Percentiles rank a stretch among this genome's conserved stretches.
Conservation (phyloP, 306 rosid species). For the Ormosia semicastrata region DNA sequence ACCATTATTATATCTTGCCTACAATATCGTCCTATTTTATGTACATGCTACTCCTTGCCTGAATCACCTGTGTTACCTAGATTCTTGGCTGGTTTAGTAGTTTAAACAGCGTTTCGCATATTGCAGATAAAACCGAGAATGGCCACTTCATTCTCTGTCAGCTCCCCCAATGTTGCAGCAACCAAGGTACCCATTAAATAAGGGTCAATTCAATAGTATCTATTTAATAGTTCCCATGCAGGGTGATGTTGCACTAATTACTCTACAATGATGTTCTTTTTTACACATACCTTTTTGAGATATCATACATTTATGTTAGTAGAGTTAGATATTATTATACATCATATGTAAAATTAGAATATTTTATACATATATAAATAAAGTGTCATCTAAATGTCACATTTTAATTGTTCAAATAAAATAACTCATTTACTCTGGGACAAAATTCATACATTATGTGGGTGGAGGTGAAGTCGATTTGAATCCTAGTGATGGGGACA, state of each 20-base stretch:
- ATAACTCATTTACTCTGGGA: too few relatives aligned
- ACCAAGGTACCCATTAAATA: constrained; percentile 27
- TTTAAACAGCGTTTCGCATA: not conserved
- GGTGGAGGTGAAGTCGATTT: too few relatives aligned
- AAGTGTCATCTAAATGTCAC: too few relatives aligned
- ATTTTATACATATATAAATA: too few relatives aligned
- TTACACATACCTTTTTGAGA: too few relatives aligned
- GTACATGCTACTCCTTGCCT: not conserved
- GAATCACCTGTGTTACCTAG: not conserved
- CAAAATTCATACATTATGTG: too few relatives aligned
- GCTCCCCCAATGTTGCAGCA: constrained; percentile 18
- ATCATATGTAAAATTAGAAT: too few relatives aligned
- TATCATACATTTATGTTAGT: too few relatives aligned
- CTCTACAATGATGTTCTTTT: too few relatives aligned
- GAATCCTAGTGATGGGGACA: too few relatives aligned
- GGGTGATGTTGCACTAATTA: not conserved
- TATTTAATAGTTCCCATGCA: not conserved
- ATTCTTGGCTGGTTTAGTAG: not conserved
- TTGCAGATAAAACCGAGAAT: constrained; percentile 38
- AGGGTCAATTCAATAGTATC: not conserved
- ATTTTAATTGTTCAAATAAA: too few relatives aligned
- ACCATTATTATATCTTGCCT: not conserved
- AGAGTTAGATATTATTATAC: too few relatives aligned
- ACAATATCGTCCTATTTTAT: not conserved
- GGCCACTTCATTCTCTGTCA: constrained; percentile 27